phyloP scores from a whole-genome alignment of 2,329 filamentous ascomycete species.

The Aspergillus quadricinctus region DNA sequence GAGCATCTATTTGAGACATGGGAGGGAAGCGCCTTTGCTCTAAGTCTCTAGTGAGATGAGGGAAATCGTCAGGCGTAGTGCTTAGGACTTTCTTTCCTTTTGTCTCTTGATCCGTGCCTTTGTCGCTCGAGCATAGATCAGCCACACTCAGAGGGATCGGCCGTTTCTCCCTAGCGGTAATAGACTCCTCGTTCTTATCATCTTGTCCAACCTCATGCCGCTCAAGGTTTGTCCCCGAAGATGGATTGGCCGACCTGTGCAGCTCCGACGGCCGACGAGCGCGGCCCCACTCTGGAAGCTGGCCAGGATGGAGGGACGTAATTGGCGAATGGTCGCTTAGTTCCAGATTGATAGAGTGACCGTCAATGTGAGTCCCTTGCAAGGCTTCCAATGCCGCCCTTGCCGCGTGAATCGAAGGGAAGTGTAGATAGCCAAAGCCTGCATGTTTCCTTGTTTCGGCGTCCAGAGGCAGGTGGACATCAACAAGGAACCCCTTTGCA shows the following conservation, averaged over 20 bases:
- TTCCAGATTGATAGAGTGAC: conserved; percentile 39
- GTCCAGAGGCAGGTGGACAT: conserved; percentile 33
- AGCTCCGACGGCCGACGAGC: neutral
- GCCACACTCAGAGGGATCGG: conserved; percentile 4
- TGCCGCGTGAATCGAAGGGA: conserved; percentile 32
- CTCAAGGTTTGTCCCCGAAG: conserved; percentile 1
- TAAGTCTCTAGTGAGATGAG: conserved; percentile 17
- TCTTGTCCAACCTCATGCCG: neutral
- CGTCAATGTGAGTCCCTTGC: conserved; percentile 35
- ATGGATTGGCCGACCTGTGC: neutral
- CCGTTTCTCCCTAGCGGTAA: neutral
- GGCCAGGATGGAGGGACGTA: conserved; percentile 5
- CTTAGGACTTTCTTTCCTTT: neutral
- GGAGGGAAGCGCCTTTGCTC: conserved; percentile 32
- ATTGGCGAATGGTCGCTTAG: conserved; percentile 29
- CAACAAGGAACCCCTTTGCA: conserved; percentile 33
- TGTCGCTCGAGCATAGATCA: conserved; percentile 8
- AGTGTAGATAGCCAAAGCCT: conserved; percentile 39
- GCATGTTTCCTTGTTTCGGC: conserved; percentile 30
- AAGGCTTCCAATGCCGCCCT: conserved; percentile 33
- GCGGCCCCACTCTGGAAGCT: neutral
- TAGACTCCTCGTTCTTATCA: neutral
- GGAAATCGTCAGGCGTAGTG: conserved; percentile 10
- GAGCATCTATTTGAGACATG: conserved; percentile 36
- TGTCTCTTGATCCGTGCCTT: conserved; percentile 5